Base-by-base conservation (phyloP, 1,139 yeast genomes). In the Starmera stellimalicola region DNA sequence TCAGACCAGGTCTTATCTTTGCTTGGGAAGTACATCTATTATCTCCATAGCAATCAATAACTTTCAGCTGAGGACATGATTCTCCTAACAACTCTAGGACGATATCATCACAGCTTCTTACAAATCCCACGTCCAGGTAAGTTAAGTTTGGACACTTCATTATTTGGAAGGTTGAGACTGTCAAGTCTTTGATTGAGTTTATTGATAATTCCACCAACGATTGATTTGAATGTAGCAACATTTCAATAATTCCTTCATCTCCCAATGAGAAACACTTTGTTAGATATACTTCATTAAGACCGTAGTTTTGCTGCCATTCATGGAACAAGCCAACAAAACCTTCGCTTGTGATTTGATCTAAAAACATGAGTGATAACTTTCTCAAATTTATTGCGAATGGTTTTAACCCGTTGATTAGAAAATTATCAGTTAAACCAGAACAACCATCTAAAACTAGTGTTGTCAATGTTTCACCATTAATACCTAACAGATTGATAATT, bases 11-110 rank as follows among this genome's bases (percentile, higher is more conserved):
- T 37, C 77, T 62, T 5, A 70, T 52, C 3, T 55, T 54, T 0
- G 83, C 83, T 18, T 61, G 60, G 7, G 66, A 60, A 0, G 87
- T 76, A 36, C 91, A 77, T 42, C 73, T 62, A 44, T 81, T 82
- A 45, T 78, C 69, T 0, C 95, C 95, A 54, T 79, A 83, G 6
- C 83, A 84, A 49, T 84, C 95, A 36, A 87, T 50, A 10, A 82
- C 62, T 30, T 68, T 65, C 38, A 87, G 56, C 33, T 70, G 71
- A 1, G 77, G 71, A 44, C 91, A 80, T 12, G 65, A 62, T 18
- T 67, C 60, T 7, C 77, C 69, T 15, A 84, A 45, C 16, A 68
- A 50, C 20, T 66, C 65, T 11, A 84, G 54, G 1, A 76, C 63
- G 23, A 65, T 70, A 55, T 85, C 82, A 53, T 83, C 84, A 5